Conservation (phyloP, 106 monocot species). For the Phalaenopsis aphrodite region DNA sequence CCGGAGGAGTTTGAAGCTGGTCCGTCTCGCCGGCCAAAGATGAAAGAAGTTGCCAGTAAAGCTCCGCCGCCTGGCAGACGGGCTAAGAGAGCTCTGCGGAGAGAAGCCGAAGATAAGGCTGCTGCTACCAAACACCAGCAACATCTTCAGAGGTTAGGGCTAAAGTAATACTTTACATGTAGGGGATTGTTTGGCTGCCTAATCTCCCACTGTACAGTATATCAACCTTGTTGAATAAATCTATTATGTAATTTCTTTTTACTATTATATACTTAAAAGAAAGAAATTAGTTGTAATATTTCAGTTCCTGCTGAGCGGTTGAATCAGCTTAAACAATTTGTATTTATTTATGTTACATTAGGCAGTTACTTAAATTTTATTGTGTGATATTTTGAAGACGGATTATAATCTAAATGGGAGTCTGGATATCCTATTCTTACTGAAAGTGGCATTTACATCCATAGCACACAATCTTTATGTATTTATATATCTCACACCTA, state of each 20-base stretch:
- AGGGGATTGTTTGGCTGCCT: not conserved
- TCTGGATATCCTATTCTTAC: not conserved
- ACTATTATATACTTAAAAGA: not conserved
- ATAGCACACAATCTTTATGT: no score
- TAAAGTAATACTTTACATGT: conserved; percentile 16
- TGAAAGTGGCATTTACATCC: not conserved
- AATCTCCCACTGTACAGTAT: not conserved
- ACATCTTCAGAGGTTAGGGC: conserved; percentile 42
- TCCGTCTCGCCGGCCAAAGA: conserved; percentile 28
- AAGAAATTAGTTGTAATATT: not conserved
- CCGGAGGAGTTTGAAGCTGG: conserved; percentile 23
- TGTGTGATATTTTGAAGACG: not conserved
- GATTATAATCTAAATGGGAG: not conserved
- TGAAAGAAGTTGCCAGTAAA: conserved; percentile 27
- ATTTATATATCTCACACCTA: no score
- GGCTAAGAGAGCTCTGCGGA: conserved; percentile 56
- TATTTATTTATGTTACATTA: not conserved
- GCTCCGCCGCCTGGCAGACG: conserved; percentile 33
- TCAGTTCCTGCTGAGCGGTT: not conserved
- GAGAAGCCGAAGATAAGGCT: conserved; percentile 67
- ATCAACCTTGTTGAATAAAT: not conserved
- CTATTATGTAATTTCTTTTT: not conserved
- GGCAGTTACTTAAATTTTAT: not conserved
- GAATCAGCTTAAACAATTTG: not conserved
- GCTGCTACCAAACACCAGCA: conserved; percentile 53